phyloP scores from a whole-genome alignment of 768 basidiomycete genomes.

The Boletus speciosus region DNA sequence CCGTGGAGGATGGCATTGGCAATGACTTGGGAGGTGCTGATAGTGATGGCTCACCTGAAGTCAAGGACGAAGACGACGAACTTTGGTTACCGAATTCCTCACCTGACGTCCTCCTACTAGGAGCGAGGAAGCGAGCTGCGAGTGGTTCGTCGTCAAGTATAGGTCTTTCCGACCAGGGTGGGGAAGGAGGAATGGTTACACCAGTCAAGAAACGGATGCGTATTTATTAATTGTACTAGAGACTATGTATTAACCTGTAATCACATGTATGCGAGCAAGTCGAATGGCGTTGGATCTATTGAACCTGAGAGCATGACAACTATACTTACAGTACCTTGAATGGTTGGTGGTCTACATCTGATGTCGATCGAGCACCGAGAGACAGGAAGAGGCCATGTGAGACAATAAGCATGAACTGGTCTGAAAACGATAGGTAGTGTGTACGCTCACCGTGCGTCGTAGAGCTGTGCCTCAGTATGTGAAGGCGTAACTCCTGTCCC shows the following conservation, averaged over 20 bases:
- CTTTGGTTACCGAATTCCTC: constrained; percentile 41
- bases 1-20: neutral
- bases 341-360: too few species aligned
- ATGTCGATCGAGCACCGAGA: too few species aligned
- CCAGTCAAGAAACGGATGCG: constrained; percentile 29
- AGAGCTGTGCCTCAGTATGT: too few species aligned
- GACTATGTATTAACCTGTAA: neutral
- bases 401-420: too few species aligned
- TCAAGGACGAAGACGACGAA: constrained; percentile 35
- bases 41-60: constrained; percentile 1
- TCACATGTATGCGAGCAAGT: too few species aligned
- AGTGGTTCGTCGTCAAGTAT: constrained; percentile 27
- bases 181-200: constrained; percentile 11
- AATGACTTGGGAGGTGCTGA: constrained; percentile 1
- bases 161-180: constrained; percentile 17
- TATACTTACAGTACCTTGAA: too few species aligned
- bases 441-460: too few species aligned
- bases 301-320: too few species aligned
- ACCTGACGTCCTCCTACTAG: constrained; percentile 39
- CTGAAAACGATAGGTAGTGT: too few species aligned
- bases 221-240: neutral
- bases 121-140: constrained; percentile 22
- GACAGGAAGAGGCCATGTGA: too few species aligned
- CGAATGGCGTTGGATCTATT: too few species aligned
- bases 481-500: too few species aligned